phyloP scores from a whole-genome alignment of 352 stramenopile genomes.

The Globisporangium nodosum region DNA sequence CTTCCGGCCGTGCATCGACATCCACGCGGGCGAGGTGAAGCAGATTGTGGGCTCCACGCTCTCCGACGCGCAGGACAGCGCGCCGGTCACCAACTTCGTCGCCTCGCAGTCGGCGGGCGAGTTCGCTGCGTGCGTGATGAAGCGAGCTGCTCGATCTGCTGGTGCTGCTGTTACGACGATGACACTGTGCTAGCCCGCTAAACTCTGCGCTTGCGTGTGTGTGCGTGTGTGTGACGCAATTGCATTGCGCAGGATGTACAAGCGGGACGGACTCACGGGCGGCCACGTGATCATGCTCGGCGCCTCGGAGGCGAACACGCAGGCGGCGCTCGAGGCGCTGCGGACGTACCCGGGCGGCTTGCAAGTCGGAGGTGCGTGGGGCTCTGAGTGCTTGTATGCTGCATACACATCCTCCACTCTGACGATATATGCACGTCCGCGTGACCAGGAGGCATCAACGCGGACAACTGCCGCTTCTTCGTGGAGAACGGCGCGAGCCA shows the following conservation, averaged over 20 bases:
- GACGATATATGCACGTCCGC: background rate
- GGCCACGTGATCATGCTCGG: slow-evolving; percentile 99
- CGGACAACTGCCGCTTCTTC: slow-evolving; percentile 92
- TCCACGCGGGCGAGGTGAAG: slow-evolving; percentile 97
- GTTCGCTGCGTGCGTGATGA: slow-evolving; percentile 55
- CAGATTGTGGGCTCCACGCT: slow-evolving; percentile 98
- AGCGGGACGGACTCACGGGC: slow-evolving; percentile 82
- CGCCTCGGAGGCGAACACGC: slow-evolving; percentile 86
- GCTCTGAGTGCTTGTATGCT: too few species aligned
- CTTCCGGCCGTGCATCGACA: slow-evolving; percentile 98
- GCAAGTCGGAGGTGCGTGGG: slow-evolving; percentile 90
- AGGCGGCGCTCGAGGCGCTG: slow-evolving; percentile 85
- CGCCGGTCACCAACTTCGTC: slow-evolving; percentile 91
- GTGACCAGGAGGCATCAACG: slow-evolving; percentile 76
- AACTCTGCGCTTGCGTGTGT: background rate
- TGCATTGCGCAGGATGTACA: slow-evolving; percentile 81
- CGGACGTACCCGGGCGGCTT: slow-evolving; percentile 88
- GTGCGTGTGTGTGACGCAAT: background rate
- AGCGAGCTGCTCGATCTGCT: background rate
- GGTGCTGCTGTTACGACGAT: background rate
- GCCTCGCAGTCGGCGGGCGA: slow-evolving; percentile 60
- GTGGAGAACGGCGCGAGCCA: slow-evolving; percentile 95
- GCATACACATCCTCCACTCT: background rate
- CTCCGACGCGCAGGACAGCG: slow-evolving; percentile 62
- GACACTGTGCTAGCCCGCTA: background rate